These are phyloP conservation scores for Pythium brassicae DNA, from an alignment of 352 stramenopile species.

Conservation along the genomic window DNA sequence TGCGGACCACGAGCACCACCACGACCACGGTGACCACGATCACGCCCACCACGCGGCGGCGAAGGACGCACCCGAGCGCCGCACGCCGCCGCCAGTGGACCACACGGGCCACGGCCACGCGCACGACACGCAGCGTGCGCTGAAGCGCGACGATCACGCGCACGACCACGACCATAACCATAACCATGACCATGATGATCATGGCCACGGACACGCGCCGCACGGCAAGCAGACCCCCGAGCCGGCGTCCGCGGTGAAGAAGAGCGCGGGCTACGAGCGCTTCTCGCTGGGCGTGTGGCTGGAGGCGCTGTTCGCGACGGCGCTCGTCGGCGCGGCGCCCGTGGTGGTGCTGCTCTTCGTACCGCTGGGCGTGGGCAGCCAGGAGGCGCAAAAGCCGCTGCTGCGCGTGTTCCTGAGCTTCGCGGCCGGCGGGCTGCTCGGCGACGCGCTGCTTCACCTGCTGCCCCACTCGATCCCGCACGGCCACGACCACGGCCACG, in stretches of 20 bases:
- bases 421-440: slow-evolving; percentile 80
- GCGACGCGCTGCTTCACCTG: slow-evolving; percentile 88
- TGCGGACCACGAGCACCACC: slow-evolving; percentile 17
- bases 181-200: slow-evolving; percentile 16
- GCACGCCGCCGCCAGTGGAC: neutral
- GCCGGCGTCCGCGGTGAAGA: slow-evolving; percentile 5
- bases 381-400: slow-evolving; percentile 61
- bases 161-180: slow-evolving; percentile 26
- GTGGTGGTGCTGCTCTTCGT: slow-evolving; percentile 70
- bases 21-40: slow-evolving; percentile 10
- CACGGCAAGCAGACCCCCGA: too few relatives aligned
- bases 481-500: slow-evolving; percentile 16
- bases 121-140: neutral
- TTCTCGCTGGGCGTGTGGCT: slow-evolving; percentile 53
- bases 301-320: slow-evolving; percentile 66
- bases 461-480: slow-evolving; percentile 82
- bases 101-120: slow-evolving; percentile 14
- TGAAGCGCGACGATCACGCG: slow-evolving; percentile 4
- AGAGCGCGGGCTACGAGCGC: slow-evolving; percentile 11
- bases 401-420: slow-evolving; percentile 88
- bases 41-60: slow-evolving; percentile 4
- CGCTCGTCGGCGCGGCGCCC: slow-evolving; percentile 62
- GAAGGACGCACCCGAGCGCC: slow-evolving; percentile 1
- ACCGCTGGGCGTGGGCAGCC: slow-evolving; percentile 47
- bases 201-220: slow-evolving; percentile 9